Percentiles rank a stretch among this genome's conserved stretches.
Conservation (phyloP, 2,329 filamentous ascomycete genomes). For the Trichocomaceae sp. region DNA sequence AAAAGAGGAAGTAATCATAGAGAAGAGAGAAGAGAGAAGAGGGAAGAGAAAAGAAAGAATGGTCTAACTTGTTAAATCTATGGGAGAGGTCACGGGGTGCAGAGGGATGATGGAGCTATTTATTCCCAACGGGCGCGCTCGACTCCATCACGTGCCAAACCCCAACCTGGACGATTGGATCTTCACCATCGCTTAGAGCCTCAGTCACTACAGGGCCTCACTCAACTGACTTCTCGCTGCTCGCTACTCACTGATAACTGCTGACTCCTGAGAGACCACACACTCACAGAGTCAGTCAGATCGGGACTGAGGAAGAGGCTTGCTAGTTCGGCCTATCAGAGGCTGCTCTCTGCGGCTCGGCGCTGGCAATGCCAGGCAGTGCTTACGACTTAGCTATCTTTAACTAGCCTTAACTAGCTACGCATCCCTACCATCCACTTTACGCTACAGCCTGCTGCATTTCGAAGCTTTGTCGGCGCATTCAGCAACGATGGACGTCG, state of each 20-base stretch:
- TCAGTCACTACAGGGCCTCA: no score
- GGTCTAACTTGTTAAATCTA: not conserved
- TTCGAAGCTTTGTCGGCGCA: not conserved
- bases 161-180: not conserved
- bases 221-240: no score
- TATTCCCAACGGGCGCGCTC: constrained; percentile 9
- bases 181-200: not conserved
- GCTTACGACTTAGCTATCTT: not conserved
- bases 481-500: constrained; percentile 70
- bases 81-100: constrained; percentile 11
- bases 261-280: no score
- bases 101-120: not conserved
- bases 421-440: not conserved
- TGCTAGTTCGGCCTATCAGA: constrained; percentile 6
- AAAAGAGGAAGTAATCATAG: not conserved
- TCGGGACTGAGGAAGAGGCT: not conserved
- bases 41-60: not conserved
- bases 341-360: not conserved
- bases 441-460: not conserved
- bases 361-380: not conserved
- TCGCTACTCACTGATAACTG: no score
- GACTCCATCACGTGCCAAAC: not conserved
- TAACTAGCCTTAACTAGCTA: no score
- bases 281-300: no score
- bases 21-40: not conserved